Percentiles rank a stretch among this genome's conserved stretches.
Conservation (phyloP, 371 early-diverging fungal genomes). For the Mycotypha africana region DNA sequence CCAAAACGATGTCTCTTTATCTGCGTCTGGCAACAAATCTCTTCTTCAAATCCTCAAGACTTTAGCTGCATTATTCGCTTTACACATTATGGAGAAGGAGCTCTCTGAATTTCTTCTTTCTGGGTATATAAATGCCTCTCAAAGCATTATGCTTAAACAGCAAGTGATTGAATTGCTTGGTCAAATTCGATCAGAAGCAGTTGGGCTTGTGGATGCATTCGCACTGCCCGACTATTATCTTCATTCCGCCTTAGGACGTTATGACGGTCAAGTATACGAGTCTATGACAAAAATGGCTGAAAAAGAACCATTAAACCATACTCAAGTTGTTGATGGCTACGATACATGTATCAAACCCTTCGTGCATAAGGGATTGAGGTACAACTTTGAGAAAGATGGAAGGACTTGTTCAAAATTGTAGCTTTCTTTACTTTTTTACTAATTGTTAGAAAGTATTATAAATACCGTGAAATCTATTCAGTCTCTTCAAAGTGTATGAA, state of each 20-base stretch:
- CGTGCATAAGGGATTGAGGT: too few relatives aligned
- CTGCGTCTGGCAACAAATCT: conserved; percentile 23
- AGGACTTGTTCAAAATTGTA: too few relatives aligned
- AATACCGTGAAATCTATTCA: too few relatives aligned
- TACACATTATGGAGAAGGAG: conserved; percentile 64
- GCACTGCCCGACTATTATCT: conserved; percentile 71
- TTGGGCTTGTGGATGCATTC: conserved; percentile 74
- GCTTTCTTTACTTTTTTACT: too few relatives aligned
- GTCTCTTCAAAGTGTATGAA: too few relatives aligned
- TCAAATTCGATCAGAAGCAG: conserved; percentile 64
- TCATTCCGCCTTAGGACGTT: conserved; percentile 71
- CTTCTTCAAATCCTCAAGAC: conserved; percentile 28
- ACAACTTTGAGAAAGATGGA: too few relatives aligned
- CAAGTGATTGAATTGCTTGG: conserved; percentile 47
- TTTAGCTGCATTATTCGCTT: conserved; percentile 47
- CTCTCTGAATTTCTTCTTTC: conserved; percentile 59
- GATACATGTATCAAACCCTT: conserved; percentile 54
- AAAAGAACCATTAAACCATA: conserved; percentile 64
- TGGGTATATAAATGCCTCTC: conserved; percentile 44
- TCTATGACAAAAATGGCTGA: conserved; percentile 64
- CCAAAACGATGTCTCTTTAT: conserved; percentile 27
- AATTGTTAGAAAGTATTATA: too few relatives aligned
- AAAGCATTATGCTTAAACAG: conserved; percentile 43
- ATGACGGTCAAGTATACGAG: conserved; percentile 75
- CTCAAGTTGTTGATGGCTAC: conserved; percentile 53